Conservation (phyloP, 1,139 yeast species). For the Magnusiomyces sp. region DNA sequence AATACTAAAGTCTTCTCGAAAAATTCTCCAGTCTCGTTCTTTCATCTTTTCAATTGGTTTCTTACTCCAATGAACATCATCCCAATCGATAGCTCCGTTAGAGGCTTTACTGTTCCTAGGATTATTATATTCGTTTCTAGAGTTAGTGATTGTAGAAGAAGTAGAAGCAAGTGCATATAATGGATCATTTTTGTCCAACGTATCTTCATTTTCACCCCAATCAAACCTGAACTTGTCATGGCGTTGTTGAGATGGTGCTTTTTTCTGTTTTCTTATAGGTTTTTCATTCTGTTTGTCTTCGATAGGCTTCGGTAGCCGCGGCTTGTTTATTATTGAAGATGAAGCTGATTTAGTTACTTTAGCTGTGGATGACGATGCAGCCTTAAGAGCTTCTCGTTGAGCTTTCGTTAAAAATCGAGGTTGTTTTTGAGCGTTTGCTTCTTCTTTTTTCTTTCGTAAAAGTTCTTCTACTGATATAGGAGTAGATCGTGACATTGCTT, state of each 20-base stretch:
- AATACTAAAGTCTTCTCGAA: slow-evolving; percentile 71
- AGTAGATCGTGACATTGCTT: not conserved
- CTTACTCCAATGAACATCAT: slow-evolving; percentile 57
- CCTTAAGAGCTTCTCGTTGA: slow-evolving; percentile 35
- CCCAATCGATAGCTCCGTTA: too few species aligned
- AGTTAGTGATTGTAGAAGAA: too few species aligned
- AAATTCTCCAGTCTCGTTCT: slow-evolving; percentile 80
- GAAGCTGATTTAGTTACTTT: too few species aligned
- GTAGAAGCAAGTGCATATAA: slow-evolving; percentile 24
- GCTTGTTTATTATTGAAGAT: too few species aligned
- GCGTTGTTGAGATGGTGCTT: not conserved
- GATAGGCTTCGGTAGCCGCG: too few species aligned
- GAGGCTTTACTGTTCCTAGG: too few species aligned
- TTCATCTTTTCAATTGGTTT: slow-evolving; percentile 62
- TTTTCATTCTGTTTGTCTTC: too few species aligned
- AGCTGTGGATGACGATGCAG: not conserved
- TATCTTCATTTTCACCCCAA: slow-evolving; percentile 66
- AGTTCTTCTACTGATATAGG: slow-evolving; percentile 41
- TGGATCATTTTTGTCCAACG: slow-evolving; percentile 41
- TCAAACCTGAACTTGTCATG: slow-evolving; percentile 48
- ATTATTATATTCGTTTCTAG: too few species aligned
- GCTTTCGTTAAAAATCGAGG: slow-evolving; percentile 39
- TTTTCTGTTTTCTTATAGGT: too few species aligned
- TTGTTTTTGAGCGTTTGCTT: slow-evolving; percentile 20
- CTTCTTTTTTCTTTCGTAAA: slow-evolving; percentile 27